A percentile compares a stretch with the other conserved stretches of the same genome.
phyloP scores from a whole-genome alignment of 202 grass and related monocot species.

The Panicum hallii region DNA sequence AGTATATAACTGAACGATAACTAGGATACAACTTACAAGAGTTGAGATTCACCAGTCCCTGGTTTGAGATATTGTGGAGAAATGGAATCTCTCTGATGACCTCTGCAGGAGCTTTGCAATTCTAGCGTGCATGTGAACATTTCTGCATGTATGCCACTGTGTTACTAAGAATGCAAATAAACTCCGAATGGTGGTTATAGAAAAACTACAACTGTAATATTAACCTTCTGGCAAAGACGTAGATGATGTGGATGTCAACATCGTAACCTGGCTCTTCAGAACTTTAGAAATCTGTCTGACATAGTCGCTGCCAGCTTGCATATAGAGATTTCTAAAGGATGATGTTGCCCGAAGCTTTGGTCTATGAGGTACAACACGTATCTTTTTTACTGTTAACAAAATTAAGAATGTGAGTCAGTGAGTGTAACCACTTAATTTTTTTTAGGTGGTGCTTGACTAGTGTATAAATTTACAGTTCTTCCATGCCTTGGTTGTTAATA shows the following conservation, averaged over 20 bases:
- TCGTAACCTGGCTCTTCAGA: constrained; percentile 85
- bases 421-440: constrained; percentile 22
- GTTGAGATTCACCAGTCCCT: constrained; percentile 88
- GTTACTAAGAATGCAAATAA: constrained; percentile 45
- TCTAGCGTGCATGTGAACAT: constrained; percentile 72
- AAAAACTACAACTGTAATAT: constrained; percentile 5
- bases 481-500: background rate
- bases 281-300: constrained; percentile 79
- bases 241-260: constrained; percentile 65
- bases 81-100: constrained; percentile 62
- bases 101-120: constrained; percentile 74
- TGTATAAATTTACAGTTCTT: constrained; percentile 15
- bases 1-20: constrained; percentile 16
- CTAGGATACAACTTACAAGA: constrained; percentile 74
- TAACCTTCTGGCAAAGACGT: constrained; percentile 86
- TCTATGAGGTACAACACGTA: constrained; percentile 71
- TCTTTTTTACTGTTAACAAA: constrained; percentile 75
- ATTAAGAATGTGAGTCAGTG: constrained; percentile 22
- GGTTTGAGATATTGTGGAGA: constrained; percentile 77
- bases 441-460: background rate
- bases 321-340: constrained; percentile 77
- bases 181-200: background rate
- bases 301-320: constrained; percentile 86
- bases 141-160: constrained; percentile 54
- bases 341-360: constrained; percentile 69